These are phyloP conservation scores for Yamadazyma sp. DNA, from an alignment of 1,139 yeast genomes.

Conservation along the genomic window DNA sequence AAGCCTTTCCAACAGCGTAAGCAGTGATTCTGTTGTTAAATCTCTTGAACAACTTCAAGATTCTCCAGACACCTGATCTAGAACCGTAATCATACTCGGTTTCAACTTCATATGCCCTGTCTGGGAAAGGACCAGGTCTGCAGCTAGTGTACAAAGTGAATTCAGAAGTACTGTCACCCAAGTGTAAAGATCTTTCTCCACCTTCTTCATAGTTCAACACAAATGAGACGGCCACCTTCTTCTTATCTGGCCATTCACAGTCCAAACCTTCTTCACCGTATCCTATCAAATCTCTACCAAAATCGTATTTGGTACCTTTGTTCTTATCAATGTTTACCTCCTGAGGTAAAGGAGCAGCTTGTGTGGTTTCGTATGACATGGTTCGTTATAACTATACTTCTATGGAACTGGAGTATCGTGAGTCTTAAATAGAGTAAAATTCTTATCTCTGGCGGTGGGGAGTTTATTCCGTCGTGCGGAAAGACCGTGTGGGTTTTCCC, in stretches of 20 bases:
- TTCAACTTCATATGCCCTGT: conserved; percentile 21
- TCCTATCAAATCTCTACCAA: conserved; percentile 29
- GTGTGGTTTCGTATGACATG: conserved; percentile 6
- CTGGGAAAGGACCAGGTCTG: conserved; percentile 17
- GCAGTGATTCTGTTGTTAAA: conserved; percentile 27
- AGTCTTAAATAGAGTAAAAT: no score
- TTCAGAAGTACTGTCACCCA: conserved; percentile 34
- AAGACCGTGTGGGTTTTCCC: no score
- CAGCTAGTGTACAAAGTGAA: conserved; percentile 19
- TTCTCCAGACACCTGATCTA: conserved; percentile 37
- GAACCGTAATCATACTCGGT: conserved; percentile 31
- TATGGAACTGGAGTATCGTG: background rate
- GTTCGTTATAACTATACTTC: background rate
- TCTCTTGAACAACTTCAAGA: conserved; percentile 28
- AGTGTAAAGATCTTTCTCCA: conserved; percentile 29
- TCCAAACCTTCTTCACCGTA: conserved; percentile 32
- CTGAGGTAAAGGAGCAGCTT: conserved; percentile 11
- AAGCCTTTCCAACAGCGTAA: conserved; percentile 39
- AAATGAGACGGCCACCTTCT: conserved; percentile 31
- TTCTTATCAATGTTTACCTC: conserved; percentile 11
- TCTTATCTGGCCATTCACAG: conserved; percentile 31
- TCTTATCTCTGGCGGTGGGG: no score
- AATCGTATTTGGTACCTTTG: conserved; percentile 15
- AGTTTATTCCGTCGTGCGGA: no score
- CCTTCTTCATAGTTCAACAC: conserved; percentile 39